phyloP scores from a whole-genome alignment of 2,329 filamentous ascomycete species.

The Ceratocystis ficicola region DNA sequence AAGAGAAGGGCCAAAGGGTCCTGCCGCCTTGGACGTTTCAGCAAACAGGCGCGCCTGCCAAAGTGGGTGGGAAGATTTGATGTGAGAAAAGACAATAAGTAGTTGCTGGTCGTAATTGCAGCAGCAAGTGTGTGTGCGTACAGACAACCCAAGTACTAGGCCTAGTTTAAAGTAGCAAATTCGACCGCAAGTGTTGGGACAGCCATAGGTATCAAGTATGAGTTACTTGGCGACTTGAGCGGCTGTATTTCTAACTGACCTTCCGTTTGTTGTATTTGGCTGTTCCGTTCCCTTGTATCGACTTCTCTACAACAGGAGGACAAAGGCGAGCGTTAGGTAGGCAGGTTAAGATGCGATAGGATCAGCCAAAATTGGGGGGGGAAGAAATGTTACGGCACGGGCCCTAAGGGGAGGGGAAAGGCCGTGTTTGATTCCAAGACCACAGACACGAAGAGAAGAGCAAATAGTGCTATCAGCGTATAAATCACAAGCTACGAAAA shows the following conservation, averaged over 20 bases:
- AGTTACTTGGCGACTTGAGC: not conserved
- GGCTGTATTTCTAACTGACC: not conserved
- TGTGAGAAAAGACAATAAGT: not conserved
- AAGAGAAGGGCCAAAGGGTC: slow-evolving; percentile 1
- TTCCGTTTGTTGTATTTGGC: not conserved
- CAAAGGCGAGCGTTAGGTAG: not conserved
- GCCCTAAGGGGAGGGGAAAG: not conserved
- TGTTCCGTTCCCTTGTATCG: not conserved
- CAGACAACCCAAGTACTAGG: too few species aligned
- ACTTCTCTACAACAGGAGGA: not conserved
- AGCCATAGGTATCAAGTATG: too few species aligned
- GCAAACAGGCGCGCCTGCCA: slow-evolving; percentile 10
- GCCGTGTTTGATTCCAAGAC: not conserved
- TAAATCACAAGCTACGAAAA: too few species aligned
- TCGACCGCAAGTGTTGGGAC: not conserved
- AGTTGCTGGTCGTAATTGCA: not conserved
- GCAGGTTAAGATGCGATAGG: not conserved
- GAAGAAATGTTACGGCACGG: not conserved
- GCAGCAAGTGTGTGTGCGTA: not conserved
- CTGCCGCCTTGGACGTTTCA: slow-evolving; percentile 3
- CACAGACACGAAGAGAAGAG: not conserved
- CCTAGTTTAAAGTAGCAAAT: not conserved
- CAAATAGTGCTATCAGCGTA: not conserved
- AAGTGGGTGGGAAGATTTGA: not conserved
- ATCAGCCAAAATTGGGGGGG: not conserved